Evolutionary conservation across 2,329 filamentous ascomycete genomes (phyloP).

Genomic region (Aphanoascus verrucosus): DNA sequence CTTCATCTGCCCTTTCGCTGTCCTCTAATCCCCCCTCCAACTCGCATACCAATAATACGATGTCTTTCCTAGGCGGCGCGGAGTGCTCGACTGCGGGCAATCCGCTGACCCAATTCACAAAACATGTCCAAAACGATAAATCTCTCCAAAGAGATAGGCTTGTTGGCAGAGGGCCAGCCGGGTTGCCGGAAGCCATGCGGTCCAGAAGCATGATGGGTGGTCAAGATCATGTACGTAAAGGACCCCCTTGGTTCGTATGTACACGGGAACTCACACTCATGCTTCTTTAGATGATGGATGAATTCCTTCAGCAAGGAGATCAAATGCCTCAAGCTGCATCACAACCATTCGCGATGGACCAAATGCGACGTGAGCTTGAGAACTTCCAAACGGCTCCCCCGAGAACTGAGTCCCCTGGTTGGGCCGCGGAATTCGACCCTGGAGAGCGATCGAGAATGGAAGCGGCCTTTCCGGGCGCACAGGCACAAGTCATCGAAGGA

Average conservation of each 20-base stretch:
- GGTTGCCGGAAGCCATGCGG: slow-evolving; percentile 65
- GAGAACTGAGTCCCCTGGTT: slow-evolving; percentile 46
- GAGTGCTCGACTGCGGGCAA: slow-evolving; percentile 96
- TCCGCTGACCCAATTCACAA: slow-evolving; percentile 92
- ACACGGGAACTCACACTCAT: not conserved
- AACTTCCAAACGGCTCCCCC: slow-evolving; percentile 40
- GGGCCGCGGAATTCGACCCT: slow-evolving; percentile 55
- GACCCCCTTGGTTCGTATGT: not conserved
- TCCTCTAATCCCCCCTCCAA: not conserved
- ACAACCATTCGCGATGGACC: slow-evolving; percentile 55
- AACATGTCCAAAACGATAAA: slow-evolving; percentile 93
- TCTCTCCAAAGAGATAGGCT: slow-evolving; percentile 85
- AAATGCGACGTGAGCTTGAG: slow-evolving; percentile 54
- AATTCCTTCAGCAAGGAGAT: slow-evolving; percentile 72
- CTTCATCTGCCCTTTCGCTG: not conserved
- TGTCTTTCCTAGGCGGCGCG: slow-evolving; percentile 93
- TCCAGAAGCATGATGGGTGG: slow-evolving; percentile 57
- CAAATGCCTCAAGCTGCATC: slow-evolving; percentile 47
- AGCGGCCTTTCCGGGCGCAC: slow-evolving; percentile 51
- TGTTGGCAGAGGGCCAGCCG: slow-evolving; percentile 60
- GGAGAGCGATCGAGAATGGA: slow-evolving; percentile 60
- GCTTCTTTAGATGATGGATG: slow-evolving; percentile 70
- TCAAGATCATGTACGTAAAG: slow-evolving; percentile 57
- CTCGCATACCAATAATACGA: slow-evolving; percentile 29
- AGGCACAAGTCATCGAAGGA: slow-evolving; percentile 36